A percentile compares a stretch with the other conserved stretches of the same genome.
Conservation (phyloP, 352 stramenopile species). For the Globisporangium heterothallicum region DNA sequence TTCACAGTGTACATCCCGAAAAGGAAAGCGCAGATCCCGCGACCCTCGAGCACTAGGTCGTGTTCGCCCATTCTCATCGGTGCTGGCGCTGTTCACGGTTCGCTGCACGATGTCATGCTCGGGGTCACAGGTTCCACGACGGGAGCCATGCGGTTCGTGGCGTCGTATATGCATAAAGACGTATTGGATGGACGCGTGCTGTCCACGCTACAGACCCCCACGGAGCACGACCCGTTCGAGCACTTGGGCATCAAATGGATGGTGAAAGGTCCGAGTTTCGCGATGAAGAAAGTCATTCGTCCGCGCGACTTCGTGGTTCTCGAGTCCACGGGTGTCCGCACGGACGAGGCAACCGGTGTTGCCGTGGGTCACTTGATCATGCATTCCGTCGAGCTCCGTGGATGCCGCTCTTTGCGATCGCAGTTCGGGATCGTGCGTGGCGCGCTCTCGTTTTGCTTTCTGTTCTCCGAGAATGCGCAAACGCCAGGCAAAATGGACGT, state of each 20-base stretch:
- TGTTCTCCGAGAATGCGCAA: constrained; percentile 21
- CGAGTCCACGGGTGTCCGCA: constrained; percentile 17
- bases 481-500: constrained; percentile 16
- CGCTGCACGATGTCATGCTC: constrained; percentile 27
- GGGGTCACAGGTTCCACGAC: constrained; percentile 19
- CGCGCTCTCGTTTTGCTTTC: constrained; percentile 26
- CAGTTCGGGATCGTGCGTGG: constrained; percentile 25
- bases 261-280: constrained; percentile 17
- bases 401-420: constrained; percentile 11
- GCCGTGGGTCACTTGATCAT: constrained; percentile 23
- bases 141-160: constrained; percentile 18
- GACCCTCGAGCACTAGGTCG: constrained; percentile 11
- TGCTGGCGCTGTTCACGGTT: constrained; percentile 15
- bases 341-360: not conserved
- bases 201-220: constrained; percentile 18
- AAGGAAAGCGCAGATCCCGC: not conserved
- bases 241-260: constrained; percentile 29
- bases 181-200: constrained; percentile 23
- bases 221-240: constrained; percentile 17
- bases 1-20: constrained; percentile 18
- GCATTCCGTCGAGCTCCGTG: constrained; percentile 28
- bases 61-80: constrained; percentile 32
- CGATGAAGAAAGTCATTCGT: constrained; percentile 17
- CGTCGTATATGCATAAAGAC: constrained; percentile 19
- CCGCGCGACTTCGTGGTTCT: constrained; percentile 28